Percentiles rank a stretch among this genome's conserved stretches.
These are phyloP conservation scores for Yarrowia sp. DNA, from an alignment of 805 yeast species.

Conservation along the genomic window DNA sequence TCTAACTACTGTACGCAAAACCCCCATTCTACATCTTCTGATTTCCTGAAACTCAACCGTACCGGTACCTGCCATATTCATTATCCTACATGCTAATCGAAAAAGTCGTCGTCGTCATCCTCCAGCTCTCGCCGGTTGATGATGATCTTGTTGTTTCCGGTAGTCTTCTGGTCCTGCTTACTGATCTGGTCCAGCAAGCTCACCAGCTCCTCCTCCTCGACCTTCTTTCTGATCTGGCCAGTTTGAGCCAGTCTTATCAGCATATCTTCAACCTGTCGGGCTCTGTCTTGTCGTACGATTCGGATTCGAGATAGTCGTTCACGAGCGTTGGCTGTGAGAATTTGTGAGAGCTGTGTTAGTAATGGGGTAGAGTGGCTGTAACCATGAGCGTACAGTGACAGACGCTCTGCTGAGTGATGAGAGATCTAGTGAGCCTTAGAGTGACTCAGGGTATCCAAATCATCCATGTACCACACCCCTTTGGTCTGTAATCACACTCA, in stretches of 20 bases:
- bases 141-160: slow-evolving; percentile 66
- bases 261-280: slow-evolving; percentile 84
- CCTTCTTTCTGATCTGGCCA: slow-evolving; percentile 76
- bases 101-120: slow-evolving; percentile 53
- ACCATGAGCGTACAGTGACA: background rate
- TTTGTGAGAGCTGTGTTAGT: slow-evolving; percentile 60
- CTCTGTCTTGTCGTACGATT: slow-evolving; percentile 91
- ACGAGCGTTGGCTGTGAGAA: slow-evolving; percentile 81
- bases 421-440: too few relatives aligned
- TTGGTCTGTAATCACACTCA: too few relatives aligned
- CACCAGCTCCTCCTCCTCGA: slow-evolving; percentile 83
- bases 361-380: background rate
- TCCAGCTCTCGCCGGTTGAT: slow-evolving; percentile 53
- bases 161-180: slow-evolving; percentile 65
- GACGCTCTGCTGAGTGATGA: too few relatives aligned
- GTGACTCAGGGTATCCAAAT: too few relatives aligned
- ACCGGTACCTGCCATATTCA: too few relatives aligned
- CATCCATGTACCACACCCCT: background rate
- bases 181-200: slow-evolving; percentile 83
- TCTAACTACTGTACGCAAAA: too few relatives aligned
- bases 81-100: slow-evolving; percentile 51
- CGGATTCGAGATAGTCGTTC: slow-evolving; percentile 86
- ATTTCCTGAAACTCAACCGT: too few relatives aligned
- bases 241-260: slow-evolving; percentile 72
- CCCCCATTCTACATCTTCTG: too few relatives aligned